Percentiles rank a stretch among this genome's conserved stretches.
Evolutionary conservation across 495 filamentous ascomycete genomes (phyloP).

Genomic region (Beverwykella pulmonaria): DNA sequence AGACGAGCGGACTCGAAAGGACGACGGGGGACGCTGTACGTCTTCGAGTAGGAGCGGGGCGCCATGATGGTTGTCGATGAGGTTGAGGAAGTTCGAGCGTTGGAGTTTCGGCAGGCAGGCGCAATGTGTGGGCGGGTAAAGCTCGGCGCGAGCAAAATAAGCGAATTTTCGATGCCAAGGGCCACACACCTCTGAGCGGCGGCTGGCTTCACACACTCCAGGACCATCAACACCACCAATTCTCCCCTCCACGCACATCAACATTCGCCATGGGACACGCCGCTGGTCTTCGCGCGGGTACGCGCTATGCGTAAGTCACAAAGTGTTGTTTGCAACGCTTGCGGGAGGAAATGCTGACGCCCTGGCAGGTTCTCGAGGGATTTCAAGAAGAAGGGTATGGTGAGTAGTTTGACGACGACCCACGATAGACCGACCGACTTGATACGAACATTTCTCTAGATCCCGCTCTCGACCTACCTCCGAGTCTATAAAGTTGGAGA

Average conservation of each 20-base stretch:
- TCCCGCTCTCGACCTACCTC: constrained; percentile 90
- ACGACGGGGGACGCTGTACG: constrained; percentile 89
- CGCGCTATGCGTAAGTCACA: constrained; percentile 58
- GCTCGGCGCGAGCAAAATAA: background rate
- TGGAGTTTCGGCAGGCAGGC: background rate
- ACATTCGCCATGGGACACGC: constrained; percentile 85
- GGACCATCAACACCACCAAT: constrained; percentile 21
- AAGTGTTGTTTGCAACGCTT: background rate
- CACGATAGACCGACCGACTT: constrained; percentile 27
- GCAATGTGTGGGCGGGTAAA: background rate
- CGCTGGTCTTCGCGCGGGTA: constrained; percentile 90
- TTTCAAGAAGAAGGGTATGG: constrained; percentile 92
- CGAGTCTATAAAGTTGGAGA: constrained; percentile 78
- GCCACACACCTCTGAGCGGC: constrained; percentile 14
- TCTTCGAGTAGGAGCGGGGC: constrained; percentile 87
- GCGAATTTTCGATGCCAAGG: background rate
- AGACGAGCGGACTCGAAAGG: constrained; percentile 98
- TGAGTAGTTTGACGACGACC: constrained; percentile 81
- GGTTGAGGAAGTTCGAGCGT: constrained; percentile 21
- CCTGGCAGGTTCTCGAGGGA: constrained; percentile 67
- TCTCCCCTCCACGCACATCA: constrained; percentile 8
- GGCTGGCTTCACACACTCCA: background rate
- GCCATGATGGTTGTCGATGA: constrained; percentile 45
- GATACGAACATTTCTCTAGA: constrained; percentile 73
- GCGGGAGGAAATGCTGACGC: constrained; percentile 1